These are phyloP conservation scores for Candida nonsorbophila DNA, from an alignment of 805 yeast genomes.

Conservation along the genomic window DNA sequence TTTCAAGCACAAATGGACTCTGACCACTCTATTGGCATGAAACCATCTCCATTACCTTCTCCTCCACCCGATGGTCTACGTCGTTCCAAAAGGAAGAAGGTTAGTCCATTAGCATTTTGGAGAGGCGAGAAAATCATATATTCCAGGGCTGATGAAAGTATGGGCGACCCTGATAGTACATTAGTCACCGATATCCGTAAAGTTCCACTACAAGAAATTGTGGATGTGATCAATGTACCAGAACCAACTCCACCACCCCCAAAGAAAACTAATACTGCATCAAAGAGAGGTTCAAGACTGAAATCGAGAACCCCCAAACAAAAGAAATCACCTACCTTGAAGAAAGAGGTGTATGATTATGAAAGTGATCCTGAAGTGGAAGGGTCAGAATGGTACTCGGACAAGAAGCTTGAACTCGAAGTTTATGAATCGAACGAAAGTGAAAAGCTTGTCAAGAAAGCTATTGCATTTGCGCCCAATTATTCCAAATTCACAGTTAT, in stretches of 20 bases:
- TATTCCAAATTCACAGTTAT: constrained; percentile 39
- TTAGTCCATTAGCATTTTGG: constrained; percentile 80
- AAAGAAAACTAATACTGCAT: constrained; percentile 8
- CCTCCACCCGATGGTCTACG: constrained; percentile 49
- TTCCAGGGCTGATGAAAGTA: constrained; percentile 25
- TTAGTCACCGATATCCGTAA: constrained; percentile 24
- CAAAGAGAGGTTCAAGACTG: constrained; percentile 2
- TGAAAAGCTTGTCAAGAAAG: constrained; percentile 17
- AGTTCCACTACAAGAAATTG: constrained; percentile 51
- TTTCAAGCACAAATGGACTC: background rate
- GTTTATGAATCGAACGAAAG: constrained; percentile 46
- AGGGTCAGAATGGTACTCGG: constrained; percentile 51
- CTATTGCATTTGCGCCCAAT: constrained; percentile 65
- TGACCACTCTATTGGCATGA: constrained; percentile 8
- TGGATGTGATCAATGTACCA: constrained; percentile 51
- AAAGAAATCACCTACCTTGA: constrained; percentile 3
- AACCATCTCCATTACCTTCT: constrained; percentile 37
- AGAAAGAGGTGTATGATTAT: constrained; percentile 18
- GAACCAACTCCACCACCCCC: constrained; percentile 16
- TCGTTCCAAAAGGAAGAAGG: constrained; percentile 59
- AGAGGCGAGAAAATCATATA: constrained; percentile 73
- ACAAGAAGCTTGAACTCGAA: constrained; percentile 37
- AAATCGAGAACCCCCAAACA: constrained; percentile 2
- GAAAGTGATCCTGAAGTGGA: constrained; percentile 35
- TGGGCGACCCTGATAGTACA: constrained; percentile 38